A percentile compares a stretch with the other conserved stretches of the same genome.
These are phyloP conservation scores for Macrotyloma uniflorum DNA, from an alignment of 306 rosid species.

Conservation along the genomic window DNA sequence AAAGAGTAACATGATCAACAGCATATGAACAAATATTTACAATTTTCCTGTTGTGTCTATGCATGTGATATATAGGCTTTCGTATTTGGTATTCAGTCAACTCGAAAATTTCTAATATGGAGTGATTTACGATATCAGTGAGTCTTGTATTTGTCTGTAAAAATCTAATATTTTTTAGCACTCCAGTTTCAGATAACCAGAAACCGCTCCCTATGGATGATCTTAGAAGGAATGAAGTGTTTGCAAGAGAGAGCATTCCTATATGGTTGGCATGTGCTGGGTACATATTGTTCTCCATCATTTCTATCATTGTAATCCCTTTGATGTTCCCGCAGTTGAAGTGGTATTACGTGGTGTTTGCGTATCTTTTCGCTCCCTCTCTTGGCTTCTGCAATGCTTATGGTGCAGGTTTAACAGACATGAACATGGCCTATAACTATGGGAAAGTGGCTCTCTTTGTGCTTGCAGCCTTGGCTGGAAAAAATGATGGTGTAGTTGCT, in stretches of 20 bases:
- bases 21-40: background rate
- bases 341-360: slow-evolving; percentile 84
- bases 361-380: slow-evolving; percentile 84
- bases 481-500: slow-evolving; percentile 79
- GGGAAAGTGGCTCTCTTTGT: slow-evolving; percentile 98
- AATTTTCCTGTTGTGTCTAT: background rate
- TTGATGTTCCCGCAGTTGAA: slow-evolving; percentile 86
- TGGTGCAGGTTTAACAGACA: slow-evolving; percentile 95
- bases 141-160: slow-evolving; percentile 13
- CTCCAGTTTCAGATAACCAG: slow-evolving; percentile 56
- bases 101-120: background rate
- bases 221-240: slow-evolving; percentile 75
- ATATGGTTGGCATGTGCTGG: slow-evolving; percentile 80
- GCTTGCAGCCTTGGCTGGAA: slow-evolving; percentile 76
- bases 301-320: slow-evolving; percentile 82
- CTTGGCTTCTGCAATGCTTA: slow-evolving; percentile 99
- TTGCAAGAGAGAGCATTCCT: slow-evolving; percentile 79
- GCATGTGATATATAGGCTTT: no score
- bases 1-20: background rate
- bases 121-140: background rate
- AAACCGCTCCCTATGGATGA: slow-evolving; percentile 58
- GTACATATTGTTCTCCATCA: slow-evolving; percentile 64
- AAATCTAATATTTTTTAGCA: slow-evolving; percentile 30
- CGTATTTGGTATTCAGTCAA: background rate
- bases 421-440: slow-evolving; percentile 97